phyloP scores from a whole-genome alignment of 148 eudicot genomes.

The Diospyros kaki region DNA sequence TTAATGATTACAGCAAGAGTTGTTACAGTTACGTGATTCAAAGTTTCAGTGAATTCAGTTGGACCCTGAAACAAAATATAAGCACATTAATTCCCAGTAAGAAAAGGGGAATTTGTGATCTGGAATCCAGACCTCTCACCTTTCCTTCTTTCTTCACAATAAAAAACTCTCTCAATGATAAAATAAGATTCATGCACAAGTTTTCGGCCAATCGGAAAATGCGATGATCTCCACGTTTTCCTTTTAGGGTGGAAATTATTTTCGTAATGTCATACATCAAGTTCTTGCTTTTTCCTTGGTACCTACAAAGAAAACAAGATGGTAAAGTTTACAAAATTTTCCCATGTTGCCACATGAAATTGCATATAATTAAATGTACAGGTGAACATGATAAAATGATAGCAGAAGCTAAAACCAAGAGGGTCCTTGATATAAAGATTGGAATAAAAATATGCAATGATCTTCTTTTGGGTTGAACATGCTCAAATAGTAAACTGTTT shows the following conservation, averaged over 20 bases:
- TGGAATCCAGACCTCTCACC: slow-evolving; percentile 35
- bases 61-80: slow-evolving; percentile 63
- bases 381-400: background rate
- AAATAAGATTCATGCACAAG: slow-evolving; percentile 86
- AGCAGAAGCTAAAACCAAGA: background rate
- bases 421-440: background rate
- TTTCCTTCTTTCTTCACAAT: slow-evolving; percentile 83
- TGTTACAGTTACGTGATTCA: slow-evolving; percentile 71
- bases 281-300: slow-evolving; percentile 88
- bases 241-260: slow-evolving; percentile 77
- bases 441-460: background rate
- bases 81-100: background rate
- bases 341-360: background rate
- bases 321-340: slow-evolving; percentile 10
- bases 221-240: slow-evolving; percentile 96
- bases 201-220: slow-evolving; percentile 89
- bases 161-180: slow-evolving; percentile 82
- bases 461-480: background rate
- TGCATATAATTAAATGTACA: background rate
- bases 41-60: slow-evolving; percentile 91
- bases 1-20: slow-evolving; percentile 88
- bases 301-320: slow-evolving; percentile 40
- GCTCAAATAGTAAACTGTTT: slow-evolving; percentile 1
- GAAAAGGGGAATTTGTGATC: slow-evolving; percentile 1
- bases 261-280: slow-evolving; percentile 91